Evolutionary conservation across 371 early-diverging fungal genomes (phyloP).

Genomic region (Phascolomyces articulosus): DNA sequence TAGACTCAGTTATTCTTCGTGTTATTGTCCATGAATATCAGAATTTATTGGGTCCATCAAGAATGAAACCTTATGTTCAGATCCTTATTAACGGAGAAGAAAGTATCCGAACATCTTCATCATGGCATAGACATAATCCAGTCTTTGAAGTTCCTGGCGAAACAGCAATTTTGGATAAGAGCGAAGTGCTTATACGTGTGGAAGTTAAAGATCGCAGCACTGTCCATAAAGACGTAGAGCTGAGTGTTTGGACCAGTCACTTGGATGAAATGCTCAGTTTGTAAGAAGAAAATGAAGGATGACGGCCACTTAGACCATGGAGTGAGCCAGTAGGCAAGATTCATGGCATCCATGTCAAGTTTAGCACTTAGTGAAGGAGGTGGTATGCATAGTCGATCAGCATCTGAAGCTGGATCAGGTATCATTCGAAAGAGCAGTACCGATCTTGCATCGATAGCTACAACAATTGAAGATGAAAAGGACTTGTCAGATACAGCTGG

Average conservation of each 20-base stretch:
- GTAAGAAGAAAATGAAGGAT: constrained; percentile 41
- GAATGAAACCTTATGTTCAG: constrained; percentile 48
- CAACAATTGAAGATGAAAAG: neutral
- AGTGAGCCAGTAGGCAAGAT: constrained; percentile 34
- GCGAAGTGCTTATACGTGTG: constrained; percentile 36
- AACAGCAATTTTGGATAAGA: constrained; percentile 46
- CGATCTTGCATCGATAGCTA: neutral
- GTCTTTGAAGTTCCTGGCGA: constrained; percentile 51
- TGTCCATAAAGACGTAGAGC: constrained; percentile 28
- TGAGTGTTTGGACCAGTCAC: constrained; percentile 46
- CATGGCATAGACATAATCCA: constrained; percentile 49
- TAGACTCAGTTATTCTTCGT: constrained; percentile 26
- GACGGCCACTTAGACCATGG: constrained; percentile 41
- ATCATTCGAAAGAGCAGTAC: neutral
- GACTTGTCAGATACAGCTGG: neutral
- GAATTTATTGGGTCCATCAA: constrained; percentile 34
- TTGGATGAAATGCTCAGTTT: constrained; percentile 37
- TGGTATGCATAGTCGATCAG: constrained; percentile 12
- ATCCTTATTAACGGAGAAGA: constrained; percentile 50
- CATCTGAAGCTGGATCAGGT: constrained; percentile 11
- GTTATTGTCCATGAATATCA: constrained; percentile 57
- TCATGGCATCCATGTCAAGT: constrained; percentile 13
- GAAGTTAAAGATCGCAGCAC: constrained; percentile 39
- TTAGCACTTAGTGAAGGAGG: constrained; percentile 7
- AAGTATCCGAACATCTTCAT: constrained; percentile 40